Base-by-base conservation (phyloP, 805 yeast genomes). In the Hanseniaspora meyeri region DNA sequence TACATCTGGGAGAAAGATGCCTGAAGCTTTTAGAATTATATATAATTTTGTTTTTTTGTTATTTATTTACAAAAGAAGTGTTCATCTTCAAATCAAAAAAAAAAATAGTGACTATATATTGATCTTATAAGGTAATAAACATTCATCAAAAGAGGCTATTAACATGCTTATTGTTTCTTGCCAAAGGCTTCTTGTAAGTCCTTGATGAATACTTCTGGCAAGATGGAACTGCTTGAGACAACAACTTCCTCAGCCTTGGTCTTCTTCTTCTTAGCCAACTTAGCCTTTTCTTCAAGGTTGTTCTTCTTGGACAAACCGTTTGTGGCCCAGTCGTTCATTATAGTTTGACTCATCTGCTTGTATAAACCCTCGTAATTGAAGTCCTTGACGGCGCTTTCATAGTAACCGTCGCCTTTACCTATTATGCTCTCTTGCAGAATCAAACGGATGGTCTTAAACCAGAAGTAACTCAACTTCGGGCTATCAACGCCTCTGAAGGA, bases 1-100 rank as follows among this genome's bases (percentile, higher is more conserved):
- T 69, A 59, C 61, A 68, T 71, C 20, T 70, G 58, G 67, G 60
- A 59, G 51, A 59, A 31, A 45, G 57, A 31, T 38, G 38, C 14
- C 3, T 51, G 34, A 56, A 8, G 7, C 10, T 12, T 1, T 10
- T 16, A 9, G 10, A 6, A 19, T 32, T 24, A 19, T 14, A 32
- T 14, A 32, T 38, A 19, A 48, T 43, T 24, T 29, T 36, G 36
- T 19, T 52, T 27, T 36, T 37, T 37, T 47, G 24, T 11, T 47
- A 9, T 19, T 19, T 17, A 24, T 19, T 40, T 10, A 40, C n/a
- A 40, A 24, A 24, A 24, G 27, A 24, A 24, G 27, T 5, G 3
- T 24, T 24, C 27, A 24, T 24, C 27, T 24, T 24, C 27, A 24
- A 24, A 24, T 24, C 27, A 24, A 24, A 24, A 24, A 24, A 24